A percentile compares a stretch with the other conserved stretches of the same genome.
Conservation (phyloP, 1,284 basidiomycete species). For the Cerrena zonata region DNA sequence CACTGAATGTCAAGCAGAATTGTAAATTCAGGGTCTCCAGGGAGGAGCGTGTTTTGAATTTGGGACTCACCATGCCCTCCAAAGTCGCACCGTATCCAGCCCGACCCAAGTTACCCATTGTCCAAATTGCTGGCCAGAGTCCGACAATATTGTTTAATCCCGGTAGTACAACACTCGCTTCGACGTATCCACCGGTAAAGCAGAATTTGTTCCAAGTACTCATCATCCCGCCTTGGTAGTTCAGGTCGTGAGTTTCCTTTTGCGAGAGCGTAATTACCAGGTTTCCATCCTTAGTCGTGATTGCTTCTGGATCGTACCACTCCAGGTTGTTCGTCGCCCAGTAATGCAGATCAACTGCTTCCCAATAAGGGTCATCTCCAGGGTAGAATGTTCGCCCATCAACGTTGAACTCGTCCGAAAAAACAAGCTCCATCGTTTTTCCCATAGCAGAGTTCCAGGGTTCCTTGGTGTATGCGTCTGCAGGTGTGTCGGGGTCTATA, state of each 20-base stretch:
- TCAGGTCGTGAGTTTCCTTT: slow-evolving; percentile 49
- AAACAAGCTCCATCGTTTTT: slow-evolving; percentile 45
- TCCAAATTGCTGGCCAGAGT: slow-evolving; percentile 55
- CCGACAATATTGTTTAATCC: slow-evolving; percentile 37
- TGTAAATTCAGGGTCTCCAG: background rate
- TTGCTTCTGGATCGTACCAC: slow-evolving; percentile 60
- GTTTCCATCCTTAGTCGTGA: slow-evolving; percentile 59
- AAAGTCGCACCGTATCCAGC: slow-evolving; percentile 60
- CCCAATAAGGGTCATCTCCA: slow-evolving; percentile 59
- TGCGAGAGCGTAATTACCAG: slow-evolving; percentile 52
- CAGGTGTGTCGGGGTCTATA: slow-evolving; percentile 50
- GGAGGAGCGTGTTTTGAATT: background rate
- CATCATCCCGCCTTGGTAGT: slow-evolving; percentile 46
- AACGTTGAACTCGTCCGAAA: slow-evolving; percentile 65
- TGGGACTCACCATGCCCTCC: slow-evolving; percentile 50
- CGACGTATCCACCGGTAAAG: slow-evolving; percentile 52
- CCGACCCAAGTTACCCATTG: slow-evolving; percentile 63
- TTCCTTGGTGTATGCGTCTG: slow-evolving; percentile 34
- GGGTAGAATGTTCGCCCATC: slow-evolving; percentile 53
- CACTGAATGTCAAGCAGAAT: slow-evolving; percentile 46
- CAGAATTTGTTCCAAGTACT: slow-evolving; percentile 55
- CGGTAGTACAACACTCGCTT: slow-evolving; percentile 31
- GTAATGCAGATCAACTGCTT: slow-evolving; percentile 68
- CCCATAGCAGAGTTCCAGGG: slow-evolving; percentile 34
- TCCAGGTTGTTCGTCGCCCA: slow-evolving; percentile 51